These are phyloP conservation scores for Penicillium canariense DNA, from an alignment of 495 filamentous ascomycete genomes.

Conservation along the genomic window DNA sequence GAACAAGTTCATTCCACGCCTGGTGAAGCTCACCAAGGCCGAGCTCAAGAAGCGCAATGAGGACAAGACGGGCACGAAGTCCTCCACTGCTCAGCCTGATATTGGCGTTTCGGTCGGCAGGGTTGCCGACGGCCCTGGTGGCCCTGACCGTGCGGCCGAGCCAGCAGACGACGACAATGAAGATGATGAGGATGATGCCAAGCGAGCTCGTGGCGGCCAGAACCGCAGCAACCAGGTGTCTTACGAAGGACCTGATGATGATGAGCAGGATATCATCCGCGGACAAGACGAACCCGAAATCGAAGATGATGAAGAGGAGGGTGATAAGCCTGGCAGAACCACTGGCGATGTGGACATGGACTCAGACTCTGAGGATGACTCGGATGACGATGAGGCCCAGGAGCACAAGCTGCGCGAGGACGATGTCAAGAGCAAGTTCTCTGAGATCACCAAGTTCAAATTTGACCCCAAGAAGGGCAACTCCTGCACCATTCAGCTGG, in stretches of 20 bases:
- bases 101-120: conserved; percentile 75
- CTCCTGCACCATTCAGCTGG: conserved; percentile 76
- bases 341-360: conserved; percentile 32
- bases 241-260: conserved; percentile 90
- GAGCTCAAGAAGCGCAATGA: conserved; percentile 77
- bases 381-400: conserved; percentile 40
- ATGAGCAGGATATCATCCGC: conserved; percentile 71
- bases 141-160: conserved; percentile 54
- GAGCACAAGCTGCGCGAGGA: conserved; percentile 56
- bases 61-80: conserved; percentile 56
- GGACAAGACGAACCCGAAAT: conserved; percentile 41
- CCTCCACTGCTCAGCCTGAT: conserved; percentile 69
- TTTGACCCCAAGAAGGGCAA: conserved; percentile 74
- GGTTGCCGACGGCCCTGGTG: conserved; percentile 58
- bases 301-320: conserved; percentile 46
- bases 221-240: conserved; percentile 78
- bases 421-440: conserved; percentile 62
- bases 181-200: conserved; percentile 83
- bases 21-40: conserved; percentile 64
- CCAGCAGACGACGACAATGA: conserved; percentile 71
- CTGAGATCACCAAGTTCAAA: conserved; percentile 68
- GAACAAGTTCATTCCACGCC: conserved; percentile 66
- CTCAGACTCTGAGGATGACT: conserved; percentile 34
- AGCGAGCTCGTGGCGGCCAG: conserved; percentile 67
- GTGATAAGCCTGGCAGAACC: conserved; percentile 7